A percentile compares a stretch with the other conserved stretches of the same genome.
Evolutionary conservation across 495 filamentous ascomycete genomes (phyloP).

Genomic region (Talaromyces trachyspermus): DNA sequence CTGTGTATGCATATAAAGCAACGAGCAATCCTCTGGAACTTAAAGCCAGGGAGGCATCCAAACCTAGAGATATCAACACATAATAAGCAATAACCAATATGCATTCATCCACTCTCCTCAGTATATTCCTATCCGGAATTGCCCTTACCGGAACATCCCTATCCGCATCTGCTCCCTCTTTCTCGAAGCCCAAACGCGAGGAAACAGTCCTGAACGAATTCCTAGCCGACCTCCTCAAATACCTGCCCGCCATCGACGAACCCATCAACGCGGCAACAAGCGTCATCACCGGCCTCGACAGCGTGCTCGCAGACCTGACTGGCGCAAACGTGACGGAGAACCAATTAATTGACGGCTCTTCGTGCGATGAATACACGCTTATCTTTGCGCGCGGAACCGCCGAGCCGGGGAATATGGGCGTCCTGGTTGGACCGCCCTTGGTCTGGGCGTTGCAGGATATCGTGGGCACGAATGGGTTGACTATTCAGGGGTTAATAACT

Average conservation of each 20-base stretch:
- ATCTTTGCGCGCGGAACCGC: conserved; percentile 36
- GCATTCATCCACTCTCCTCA: too few relatives aligned
- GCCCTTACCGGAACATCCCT: background rate
- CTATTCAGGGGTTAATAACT: conserved; percentile 32
- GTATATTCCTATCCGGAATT: background rate
- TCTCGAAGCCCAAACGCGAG: conserved; percentile 1
- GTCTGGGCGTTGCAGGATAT: conserved; percentile 16
- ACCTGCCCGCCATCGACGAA: conserved; percentile 1
- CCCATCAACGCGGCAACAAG: conserved; percentile 1
- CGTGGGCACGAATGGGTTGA: conserved; percentile 22
- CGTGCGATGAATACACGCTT: conserved; percentile 30
- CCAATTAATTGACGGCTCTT: conserved; percentile 13
- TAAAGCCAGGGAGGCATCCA: too few relatives aligned
- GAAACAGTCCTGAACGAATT: conserved; percentile 7
- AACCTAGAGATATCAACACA: too few relatives aligned
- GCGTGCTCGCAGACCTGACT: background rate
- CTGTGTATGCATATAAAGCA: too few relatives aligned
- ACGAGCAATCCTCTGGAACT: too few relatives aligned
- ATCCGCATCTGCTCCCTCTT: background rate
- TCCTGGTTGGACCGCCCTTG: conserved; percentile 25
- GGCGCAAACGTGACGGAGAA: conserved; percentile 20
- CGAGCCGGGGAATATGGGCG: conserved; percentile 28
- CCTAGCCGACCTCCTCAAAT: conserved; percentile 1
- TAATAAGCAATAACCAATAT: too few relatives aligned
- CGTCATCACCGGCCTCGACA: conserved; percentile 1